Base-by-base conservation (phyloP, 495 filamentous ascomycete species). In the Annulohypoxylon nitens region DNA sequence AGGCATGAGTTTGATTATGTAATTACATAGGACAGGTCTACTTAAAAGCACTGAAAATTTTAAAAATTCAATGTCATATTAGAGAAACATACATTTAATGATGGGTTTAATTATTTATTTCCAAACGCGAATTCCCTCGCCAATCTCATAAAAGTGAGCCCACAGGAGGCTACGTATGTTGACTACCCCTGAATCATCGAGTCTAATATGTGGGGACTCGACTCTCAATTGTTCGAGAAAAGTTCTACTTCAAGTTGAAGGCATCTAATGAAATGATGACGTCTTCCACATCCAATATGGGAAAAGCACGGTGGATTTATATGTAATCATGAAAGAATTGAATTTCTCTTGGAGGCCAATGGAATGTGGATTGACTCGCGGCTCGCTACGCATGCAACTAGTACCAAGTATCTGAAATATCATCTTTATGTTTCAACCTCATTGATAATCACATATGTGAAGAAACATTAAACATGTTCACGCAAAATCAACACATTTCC, bases 1-100 rank as follows among this genome's bases (percentile, higher is more conserved):
- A 75, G 69, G 75, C 75, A 9, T 75, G 50, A 66, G 37, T 9
- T 41, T 41, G 8, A 41, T 41, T 41, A 41, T 9, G 10, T 41
- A 41, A 12, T 2, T 23, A 1, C 20, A 23, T 23, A 9, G 10
- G 37, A 41, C 12, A 12, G 9, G 10, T 41, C 10, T 41, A 12
- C 37, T 41, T 41, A 3, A 41, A 41, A 41, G 12, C 9, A 3
- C 10, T 10, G 37, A 12, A 41, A 41, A 11, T 41, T 12, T 41
- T 11, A 41, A 10, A 10, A 12, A 41, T 41, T 41, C 12, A 41
- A 41, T 41, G 10, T 10, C 12, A 23, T 23, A 23, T 23, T 23
- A 23, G 20, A 23, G 37, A 41, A 41, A 41, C 10, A 41, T 41
- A 12, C 34, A 41, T 23, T 23, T 23, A 23, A 23, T 23, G 20